Conservation (phyloP, 176 grass and related monocot species). For the Oryza longistaminata region DNA sequence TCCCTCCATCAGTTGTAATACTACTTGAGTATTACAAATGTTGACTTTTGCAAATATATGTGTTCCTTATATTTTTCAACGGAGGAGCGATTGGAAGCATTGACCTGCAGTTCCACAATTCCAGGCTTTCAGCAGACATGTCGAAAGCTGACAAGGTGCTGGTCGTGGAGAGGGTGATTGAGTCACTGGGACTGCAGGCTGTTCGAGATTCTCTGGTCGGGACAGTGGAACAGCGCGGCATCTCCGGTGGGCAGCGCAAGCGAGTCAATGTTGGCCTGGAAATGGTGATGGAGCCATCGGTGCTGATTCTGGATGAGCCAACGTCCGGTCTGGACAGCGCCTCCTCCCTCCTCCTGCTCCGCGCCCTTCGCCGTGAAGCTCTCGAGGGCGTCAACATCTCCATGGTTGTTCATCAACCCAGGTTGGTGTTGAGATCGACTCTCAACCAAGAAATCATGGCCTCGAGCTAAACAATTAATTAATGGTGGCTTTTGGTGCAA, state of each 20-base stretch:
- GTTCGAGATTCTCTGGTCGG: conserved; percentile 87
- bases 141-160: conserved; percentile 95
- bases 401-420: conserved; percentile 98
- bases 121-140: conserved; percentile 86
- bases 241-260: conserved; percentile 94
- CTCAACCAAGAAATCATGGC: neutral
- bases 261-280: conserved; percentile 94
- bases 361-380: conserved; percentile 84
- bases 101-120: neutral
- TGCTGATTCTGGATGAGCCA: conserved; percentile 90
- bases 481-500: neutral
- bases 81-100: neutral
- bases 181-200: conserved; percentile 82
- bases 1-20: too few relatives aligned
- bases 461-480: neutral
- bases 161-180: conserved; percentile 93
- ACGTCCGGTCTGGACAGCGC: conserved; percentile 96
- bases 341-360: conserved; percentile 84
- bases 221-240: conserved; percentile 83
- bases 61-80: too few relatives aligned
- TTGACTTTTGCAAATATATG: too few relatives aligned
- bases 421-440: conserved; percentile 42
- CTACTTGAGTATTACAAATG: too few relatives aligned
- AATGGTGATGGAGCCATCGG: conserved; percentile 97
- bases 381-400: conserved; percentile 95